phyloP scores from a whole-genome alignment of 1,139 yeast species.

The Zygosaccharomyces pseudobailii region DNA sequence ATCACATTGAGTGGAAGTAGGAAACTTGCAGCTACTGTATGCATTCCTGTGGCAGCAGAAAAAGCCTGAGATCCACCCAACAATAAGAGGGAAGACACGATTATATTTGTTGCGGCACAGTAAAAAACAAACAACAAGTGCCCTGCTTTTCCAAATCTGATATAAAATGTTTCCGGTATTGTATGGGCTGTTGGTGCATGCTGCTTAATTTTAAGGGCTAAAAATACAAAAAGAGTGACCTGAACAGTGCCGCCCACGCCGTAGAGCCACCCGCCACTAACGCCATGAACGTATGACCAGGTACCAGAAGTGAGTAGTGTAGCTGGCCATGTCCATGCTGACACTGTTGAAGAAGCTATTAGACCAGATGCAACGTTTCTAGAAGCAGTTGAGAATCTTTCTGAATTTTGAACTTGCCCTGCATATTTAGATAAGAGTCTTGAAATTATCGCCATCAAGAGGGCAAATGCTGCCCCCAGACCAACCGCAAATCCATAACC shows the following conservation, averaged over 20 bases:
- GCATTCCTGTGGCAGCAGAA: constrained; percentile 40
- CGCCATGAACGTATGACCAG: constrained; percentile 13
- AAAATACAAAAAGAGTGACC: constrained; percentile 12
- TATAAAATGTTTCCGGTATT: constrained; percentile 31
- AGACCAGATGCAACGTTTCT: constrained; percentile 39
- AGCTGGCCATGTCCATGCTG: constrained; percentile 43
- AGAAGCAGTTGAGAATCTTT: constrained; percentile 40
- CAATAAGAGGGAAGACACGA: constrained; percentile 40
- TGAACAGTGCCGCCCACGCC: constrained; percentile 18
- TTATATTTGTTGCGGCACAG: constrained; percentile 34
- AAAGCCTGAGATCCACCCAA: constrained; percentile 40
- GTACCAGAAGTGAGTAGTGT: constrained; percentile 36
- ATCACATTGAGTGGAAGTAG: constrained; percentile 50
- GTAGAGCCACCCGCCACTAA: constrained; percentile 15
- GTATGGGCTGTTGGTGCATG: constrained; percentile 17
- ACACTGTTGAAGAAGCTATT: constrained; percentile 39
- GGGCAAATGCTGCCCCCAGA: constrained; percentile 41
- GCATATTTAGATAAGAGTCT: constrained; percentile 32
- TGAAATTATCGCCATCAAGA: constrained; percentile 38
- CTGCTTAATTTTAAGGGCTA: constrained; percentile 15
- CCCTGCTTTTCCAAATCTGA: constrained; percentile 45
- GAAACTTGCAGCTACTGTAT: constrained; percentile 45
- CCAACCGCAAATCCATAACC: constrained; percentile 43
- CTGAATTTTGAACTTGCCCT: constrained; percentile 41
- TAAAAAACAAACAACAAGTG: constrained; percentile 35